Base-by-base conservation (phyloP, 768 basidiomycete species). In the Kwoniella dendrophila region DNA sequence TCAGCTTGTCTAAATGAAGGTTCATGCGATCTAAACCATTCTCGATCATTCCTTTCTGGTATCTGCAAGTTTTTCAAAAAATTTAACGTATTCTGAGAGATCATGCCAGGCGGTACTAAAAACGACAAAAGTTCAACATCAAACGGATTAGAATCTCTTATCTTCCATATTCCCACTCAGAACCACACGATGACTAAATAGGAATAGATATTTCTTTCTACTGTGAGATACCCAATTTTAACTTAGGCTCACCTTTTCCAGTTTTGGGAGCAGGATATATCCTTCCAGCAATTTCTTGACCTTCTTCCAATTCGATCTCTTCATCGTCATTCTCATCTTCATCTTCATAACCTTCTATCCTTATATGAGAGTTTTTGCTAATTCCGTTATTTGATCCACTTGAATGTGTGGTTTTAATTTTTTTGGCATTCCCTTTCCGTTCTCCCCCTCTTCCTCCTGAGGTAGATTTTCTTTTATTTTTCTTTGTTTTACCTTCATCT, bases 21-120 rank as follows among this genome's bases (percentile, higher is more conserved):
- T 68, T 92, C 90, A 69, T 91, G 85, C 20, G 89, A 81, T 75
- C 87, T 88, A 78, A 94, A 95, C 90, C 91, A 91, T 56, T 79
- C 77, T 29, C 92, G 84, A 74, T 96, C 89, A 64, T 97, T 93
- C 72, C 86, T 87, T 44, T 85, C 83, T 0, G 90, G 88, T 60
- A 90, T 85, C 71, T 83, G 83, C 40, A 96, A 81, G 26, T 87
- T 82, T 7, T 67, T 79, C 57, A 94, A 76, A 74, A 96, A 96
- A 71, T 90, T 81, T 34, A 97, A 78, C 2, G 89, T 90, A 67
- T 96, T 94, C 69, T 86, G 83, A 1, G 92, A 94, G 72, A 96
- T 85, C 76, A 86, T 86, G 10, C 92, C 93, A 11, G 90, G 84
- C 0, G 91, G 88, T 0, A 91, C 92, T 90, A 64, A 32, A n/a